Evolutionary conservation across 331 rosid genomes (phyloP).

Genomic region (Arachis monticola): DNA sequence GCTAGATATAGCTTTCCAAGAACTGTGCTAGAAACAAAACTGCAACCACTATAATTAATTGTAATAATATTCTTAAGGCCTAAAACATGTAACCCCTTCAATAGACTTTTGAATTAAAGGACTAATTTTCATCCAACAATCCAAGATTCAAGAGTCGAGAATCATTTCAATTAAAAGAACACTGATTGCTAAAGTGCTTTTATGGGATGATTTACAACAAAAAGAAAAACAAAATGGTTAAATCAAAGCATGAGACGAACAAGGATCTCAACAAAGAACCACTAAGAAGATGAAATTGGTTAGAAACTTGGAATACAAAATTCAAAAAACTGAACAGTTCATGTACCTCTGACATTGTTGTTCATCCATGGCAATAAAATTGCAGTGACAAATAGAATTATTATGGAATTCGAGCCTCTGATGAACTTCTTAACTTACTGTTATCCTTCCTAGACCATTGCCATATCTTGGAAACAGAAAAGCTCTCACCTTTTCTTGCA

Average conservation of each 20-base stretch:
- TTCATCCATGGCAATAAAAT: slow-evolving; percentile 60
- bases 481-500: slow-evolving; percentile 89
- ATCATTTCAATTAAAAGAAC: slow-evolving; percentile 27
- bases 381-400: slow-evolving; percentile 44
- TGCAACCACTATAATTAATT: background rate
- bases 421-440: slow-evolving; percentile 56
- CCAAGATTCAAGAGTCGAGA: slow-evolving; percentile 1
- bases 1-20: slow-evolving; percentile 34
- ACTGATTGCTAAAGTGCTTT: slow-evolving; percentile 26
- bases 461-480: slow-evolving; percentile 96
- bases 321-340: slow-evolving; percentile 20
- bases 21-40: background rate
- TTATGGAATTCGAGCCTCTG: slow-evolving; percentile 52
- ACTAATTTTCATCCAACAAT: slow-evolving; percentile 14
- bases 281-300: slow-evolving; percentile 40
- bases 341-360: slow-evolving; percentile 59
- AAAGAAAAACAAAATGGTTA: slow-evolving; percentile 28
- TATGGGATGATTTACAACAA: slow-evolving; percentile 37
- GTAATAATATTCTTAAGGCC: background rate
- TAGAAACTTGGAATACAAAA: slow-evolving; percentile 44
- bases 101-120: slow-evolving; percentile 3
- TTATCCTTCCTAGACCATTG: slow-evolving; percentile 80
- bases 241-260: slow-evolving; percentile 35
- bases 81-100: background rate
- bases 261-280: slow-evolving; percentile 44